Evolutionary conservation across 2,329 filamentous ascomycete species (phyloP).

Genomic region (Trichoderma citrinoviride): DNA sequence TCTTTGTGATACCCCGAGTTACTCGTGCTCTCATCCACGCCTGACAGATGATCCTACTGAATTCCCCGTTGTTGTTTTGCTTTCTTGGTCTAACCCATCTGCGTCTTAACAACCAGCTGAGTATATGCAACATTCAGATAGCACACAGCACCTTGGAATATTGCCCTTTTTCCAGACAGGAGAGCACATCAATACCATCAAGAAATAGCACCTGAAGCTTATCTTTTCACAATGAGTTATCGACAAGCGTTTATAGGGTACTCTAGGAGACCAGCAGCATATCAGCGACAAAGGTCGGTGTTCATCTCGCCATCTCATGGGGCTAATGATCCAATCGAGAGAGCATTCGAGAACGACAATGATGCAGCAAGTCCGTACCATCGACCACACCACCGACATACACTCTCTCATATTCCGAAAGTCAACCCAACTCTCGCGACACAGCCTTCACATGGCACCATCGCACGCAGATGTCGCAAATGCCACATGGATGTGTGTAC

Average conservation of each 20-base stretch:
- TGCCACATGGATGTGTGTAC: too few species aligned
- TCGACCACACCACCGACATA: not conserved
- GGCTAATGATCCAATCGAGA: not conserved
- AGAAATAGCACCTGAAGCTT: not conserved
- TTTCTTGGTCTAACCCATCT: too few species aligned
- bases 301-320: not conserved
- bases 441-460: too few species aligned
- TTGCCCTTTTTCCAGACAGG: not conserved
- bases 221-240: not conserved
- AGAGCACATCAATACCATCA: not conserved
- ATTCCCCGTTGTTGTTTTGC: too few species aligned
- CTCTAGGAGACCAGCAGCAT: too few species aligned
- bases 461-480: too few species aligned
- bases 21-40: too few species aligned
- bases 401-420: too few species aligned
- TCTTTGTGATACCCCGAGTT: too few species aligned
- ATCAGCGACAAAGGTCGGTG: not conserved
- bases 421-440: too few species aligned
- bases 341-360: not conserved
- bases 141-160: not conserved
- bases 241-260: not conserved
- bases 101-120: too few species aligned
- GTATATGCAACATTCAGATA: not conserved
- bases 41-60: too few species aligned
- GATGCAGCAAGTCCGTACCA: not conserved